Percentiles rank a stretch among this genome's conserved stretches.
phyloP scores from a whole-genome alignment of 805 yeast genomes.

The Barnettozyma pratensis region DNA sequence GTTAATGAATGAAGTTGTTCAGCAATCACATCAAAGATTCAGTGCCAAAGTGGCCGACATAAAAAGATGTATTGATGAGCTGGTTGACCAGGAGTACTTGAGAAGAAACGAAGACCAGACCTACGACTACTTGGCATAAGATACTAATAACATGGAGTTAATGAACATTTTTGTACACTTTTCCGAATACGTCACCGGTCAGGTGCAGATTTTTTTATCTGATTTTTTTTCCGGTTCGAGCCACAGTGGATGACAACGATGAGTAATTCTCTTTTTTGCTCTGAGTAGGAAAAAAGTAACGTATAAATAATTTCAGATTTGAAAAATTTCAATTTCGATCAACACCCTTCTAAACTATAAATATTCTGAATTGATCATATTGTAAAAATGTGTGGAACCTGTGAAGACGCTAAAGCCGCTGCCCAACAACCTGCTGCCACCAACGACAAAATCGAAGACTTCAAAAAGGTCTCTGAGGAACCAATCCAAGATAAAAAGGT shows the following conservation, averaged over 20 bases:
- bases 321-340: no score
- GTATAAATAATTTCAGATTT: neutral
- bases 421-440: slow-evolving; percentile 13
- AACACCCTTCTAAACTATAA: no score
- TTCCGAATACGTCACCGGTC: neutral
- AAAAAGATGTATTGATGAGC: slow-evolving; percentile 76
- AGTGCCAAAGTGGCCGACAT: slow-evolving; percentile 81
- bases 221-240: slow-evolving; percentile 1
- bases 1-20: slow-evolving; percentile 80
- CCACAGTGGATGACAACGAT: slow-evolving; percentile 1
- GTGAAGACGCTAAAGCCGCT: slow-evolving; percentile 23
- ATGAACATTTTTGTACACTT: neutral
- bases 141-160: no score
- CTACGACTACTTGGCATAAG: slow-evolving; percentile 75
- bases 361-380: neutral
- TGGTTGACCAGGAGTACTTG: slow-evolving; percentile 82
- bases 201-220: neutral
- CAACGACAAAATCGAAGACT: slow-evolving; percentile 7
- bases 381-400: slow-evolving; percentile 21
- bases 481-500: slow-evolving; percentile 27
- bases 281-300: no score
- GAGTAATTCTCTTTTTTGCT: neutral
- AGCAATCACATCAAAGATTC: slow-evolving; percentile 77
- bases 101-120: slow-evolving; percentile 68
- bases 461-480: slow-evolving; percentile 44